Base-by-base conservation (phyloP, 2,329 filamentous ascomycete species). In the Sarocladium brachiariae region DNA sequence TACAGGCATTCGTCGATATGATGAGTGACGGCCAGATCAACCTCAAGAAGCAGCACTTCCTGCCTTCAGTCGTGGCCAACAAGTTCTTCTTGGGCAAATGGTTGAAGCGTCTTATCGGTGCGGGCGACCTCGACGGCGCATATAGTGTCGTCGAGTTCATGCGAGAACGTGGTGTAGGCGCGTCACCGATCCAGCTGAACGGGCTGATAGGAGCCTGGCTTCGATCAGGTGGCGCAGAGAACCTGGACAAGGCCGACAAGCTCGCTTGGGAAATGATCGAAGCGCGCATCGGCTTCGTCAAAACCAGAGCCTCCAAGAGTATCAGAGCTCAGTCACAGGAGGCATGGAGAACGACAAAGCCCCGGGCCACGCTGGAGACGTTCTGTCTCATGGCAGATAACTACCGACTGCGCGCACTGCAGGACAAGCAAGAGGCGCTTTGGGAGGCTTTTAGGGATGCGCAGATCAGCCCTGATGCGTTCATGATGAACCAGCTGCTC, bases 1-100 rank as follows among this genome's bases (percentile, higher is more conserved):
- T 92, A 50, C 80, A 81, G 50, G 81, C 89, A 0, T 95, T 95
- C 65, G 87, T 86, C 57, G 89, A 96, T 63, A 95, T 96, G 89
- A 90, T 95, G 82, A 80, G 81, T 52, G 77, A 79, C 3, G 77
- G 77, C 4, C 63, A 71, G 39, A 65, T 81, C 50, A 71, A 79
- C 51, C 60, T 79, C 46, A 69, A 68, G 49, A 70, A 69, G 52
- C 63, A 65, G 52, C 65, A 66, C 48, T 58, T 63, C 16, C 65
- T 81, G 51, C 77, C 78, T 1, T 69, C 70, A 1, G 66, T 71
- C 8, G 66, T 81, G 34, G 72, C 70, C 47, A 93, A 95, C 65
- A 83, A 85, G 55, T 92, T 89, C 66, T 88, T 96, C 66, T 86
- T 90, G 57, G 87, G 85, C 30, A 91, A 89, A 59, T 96, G 90